Evolutionary conservation across 768 basidiomycete species (phyloP), one percentile per base, ranked within the genome.

Genomic region (Suillus subaureus): DNA sequence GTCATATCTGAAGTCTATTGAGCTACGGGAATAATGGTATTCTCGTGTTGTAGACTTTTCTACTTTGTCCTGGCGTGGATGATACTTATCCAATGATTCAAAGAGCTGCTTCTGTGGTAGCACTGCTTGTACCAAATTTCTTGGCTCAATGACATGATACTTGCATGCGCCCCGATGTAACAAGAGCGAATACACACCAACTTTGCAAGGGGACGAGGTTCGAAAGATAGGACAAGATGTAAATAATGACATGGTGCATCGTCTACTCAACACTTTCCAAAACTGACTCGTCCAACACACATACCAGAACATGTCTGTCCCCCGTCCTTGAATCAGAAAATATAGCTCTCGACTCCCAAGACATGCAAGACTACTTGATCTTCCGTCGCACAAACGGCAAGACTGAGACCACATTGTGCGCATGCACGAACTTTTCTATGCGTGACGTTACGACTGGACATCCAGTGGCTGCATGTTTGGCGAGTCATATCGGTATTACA

Each of bases 41-140:
- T 39, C 16, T 58, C 57, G 58, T 28, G 16, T 49, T 52, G 1
- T 69, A 94, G 93, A 52, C 81, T 97, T 39, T 97, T 97, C 77
- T 97, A 96, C 75, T 96, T 96, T 78, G 89, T 97, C 70, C 80
- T 97, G 47, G 93, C 94, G 4, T 97, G 95, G 95, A 97, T 97
- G 95, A 96, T 97, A 70, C 82, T 97, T 71, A 96, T 97, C 69
- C 93, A 95, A 77, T 96, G 67, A 78, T 61, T 42, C 35, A 26
- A 39, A 26, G 23, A 58, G 15, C 15, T 16, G 23, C 23, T 26
- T 58, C 4, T 40, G 57, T 58, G 37, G 23, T 39, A 18, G 23
- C 57, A 39, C n/a, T 39, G 16, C 57, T 39, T 40, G 57, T 26
- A 58, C 57, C 35, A n/a, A 15, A 58, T 26, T 26, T 39, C 56